Evolutionary conservation across 2,329 filamentous ascomycete species (phyloP), one percentile per base, ranked within the genome.

Genomic region (Parafenestella ontariensis): DNA sequence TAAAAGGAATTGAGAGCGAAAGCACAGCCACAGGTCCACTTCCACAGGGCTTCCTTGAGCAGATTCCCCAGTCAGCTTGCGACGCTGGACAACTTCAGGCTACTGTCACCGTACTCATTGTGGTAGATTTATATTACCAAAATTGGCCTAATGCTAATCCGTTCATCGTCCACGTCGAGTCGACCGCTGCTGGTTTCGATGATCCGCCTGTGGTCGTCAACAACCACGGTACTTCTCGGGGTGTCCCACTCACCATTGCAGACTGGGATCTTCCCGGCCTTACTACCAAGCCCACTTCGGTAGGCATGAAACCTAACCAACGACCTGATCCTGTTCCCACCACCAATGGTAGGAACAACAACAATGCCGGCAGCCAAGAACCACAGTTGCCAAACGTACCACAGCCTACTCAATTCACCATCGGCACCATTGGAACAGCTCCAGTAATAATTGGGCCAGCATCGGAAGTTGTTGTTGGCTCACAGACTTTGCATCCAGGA

Each of bases 31-130:
- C 71, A 8, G 74, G 71, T 5, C 49, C 62, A 7, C 61, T 79
- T 0, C 73, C 75, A 20, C 68, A 66, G 18, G 71, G 72, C 0
- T 75, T 81, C 43, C 57, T 79, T 2, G 61, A 69, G 24, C 62
- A 74, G 18, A 68, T 75, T 8, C 61, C 71, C 2, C 62, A 75
- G 21, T 62, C 70, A 4, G 60, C 64, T 1, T 75, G 75, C 52
- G 61, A 59, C 7, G 61, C 72, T 5, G 79, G 78, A 10, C 70
- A 68, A 3, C 72, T 75, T 36, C 65, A 70, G 31, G 79, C 77
- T 5, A 65, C 68, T 11, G 75, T 79, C 1, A 80, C 76, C 1
- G 76, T 81, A 4, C 60, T 79, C 4, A 66, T 80, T 5, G 70
- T 81, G 5, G 73, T 81, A 7, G 68, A 79, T 41, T 57, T 77